Conservation (phyloP, 345 rosid genomes). For the Lepidium sativum region DNA sequence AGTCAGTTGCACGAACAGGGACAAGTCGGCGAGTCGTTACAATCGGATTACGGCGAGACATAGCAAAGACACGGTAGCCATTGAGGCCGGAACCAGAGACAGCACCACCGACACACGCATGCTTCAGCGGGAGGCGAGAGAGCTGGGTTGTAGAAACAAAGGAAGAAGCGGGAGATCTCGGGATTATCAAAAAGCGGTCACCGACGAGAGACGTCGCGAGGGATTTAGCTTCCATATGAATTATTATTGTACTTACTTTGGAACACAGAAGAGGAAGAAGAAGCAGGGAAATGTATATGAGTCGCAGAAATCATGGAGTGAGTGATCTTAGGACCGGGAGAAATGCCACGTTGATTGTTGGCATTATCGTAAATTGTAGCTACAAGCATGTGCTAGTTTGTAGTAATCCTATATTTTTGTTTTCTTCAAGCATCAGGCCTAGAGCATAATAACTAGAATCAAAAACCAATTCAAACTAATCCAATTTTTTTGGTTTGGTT, state of each 20-base stretch:
- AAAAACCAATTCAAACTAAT: too few relatives aligned
- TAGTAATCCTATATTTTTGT: conserved; percentile 20
- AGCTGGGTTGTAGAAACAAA: neutral
- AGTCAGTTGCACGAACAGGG: conserved; percentile 38
- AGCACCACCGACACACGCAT: neutral
- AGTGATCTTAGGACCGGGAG: neutral
- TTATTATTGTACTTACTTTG: neutral
- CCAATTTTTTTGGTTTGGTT: too few relatives aligned
- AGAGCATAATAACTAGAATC: too few relatives aligned
- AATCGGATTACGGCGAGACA: conserved; percentile 18
- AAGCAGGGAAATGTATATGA: neutral
- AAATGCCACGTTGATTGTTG: conserved; percentile 24
- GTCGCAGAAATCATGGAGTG: conserved; percentile 1
- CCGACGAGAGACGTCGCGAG: conserved; percentile 2
- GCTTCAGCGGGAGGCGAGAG: conserved; percentile 12
- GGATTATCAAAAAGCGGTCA: neutral
- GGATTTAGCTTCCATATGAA: conserved; percentile 37
- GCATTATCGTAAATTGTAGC: neutral
- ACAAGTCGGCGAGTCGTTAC: conserved; percentile 29
- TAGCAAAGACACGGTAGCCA: conserved; percentile 1
- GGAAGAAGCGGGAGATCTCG: conserved; percentile 12
- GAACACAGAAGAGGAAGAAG: neutral
- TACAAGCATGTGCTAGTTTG: conserved; percentile 17
- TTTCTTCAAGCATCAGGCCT: neutral
- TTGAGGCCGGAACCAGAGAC: neutral